These are phyloP conservation scores for Russula ochroleuca DNA, from an alignment of 768 basidiomycete genomes.

Conservation along the genomic window DNA sequence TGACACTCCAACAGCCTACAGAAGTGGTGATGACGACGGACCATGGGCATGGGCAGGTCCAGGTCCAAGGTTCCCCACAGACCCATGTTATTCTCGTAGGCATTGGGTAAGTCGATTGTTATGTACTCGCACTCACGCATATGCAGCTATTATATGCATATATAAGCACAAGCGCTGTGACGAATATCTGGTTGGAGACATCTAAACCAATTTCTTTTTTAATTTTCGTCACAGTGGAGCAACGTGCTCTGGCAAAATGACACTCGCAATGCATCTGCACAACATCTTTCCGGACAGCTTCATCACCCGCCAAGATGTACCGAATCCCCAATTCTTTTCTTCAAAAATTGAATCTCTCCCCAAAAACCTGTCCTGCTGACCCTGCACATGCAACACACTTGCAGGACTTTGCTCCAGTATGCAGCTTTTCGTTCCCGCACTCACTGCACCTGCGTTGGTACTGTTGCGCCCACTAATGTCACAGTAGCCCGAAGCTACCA, in stretches of 20 bases:
- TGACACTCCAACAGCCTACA: neutral
- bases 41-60: neutral
- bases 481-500: slow-evolving; percentile 59
- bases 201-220: neutral
- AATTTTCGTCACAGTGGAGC: slow-evolving; percentile 58
- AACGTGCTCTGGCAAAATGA: slow-evolving; percentile 93
- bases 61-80: slow-evolving; percentile 29
- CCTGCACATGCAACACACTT: neutral
- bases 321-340: no score
- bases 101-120: slow-evolving; percentile 33
- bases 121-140: neutral
- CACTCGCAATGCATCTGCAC: slow-evolving; percentile 84
- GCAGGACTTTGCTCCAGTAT: slow-evolving; percentile 88
- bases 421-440: slow-evolving; percentile 27
- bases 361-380: neutral
- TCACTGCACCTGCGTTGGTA: no score
- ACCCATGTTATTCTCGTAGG: slow-evolving; percentile 45
- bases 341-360: no score
- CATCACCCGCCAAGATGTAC: slow-evolving; percentile 92
- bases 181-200: no score
- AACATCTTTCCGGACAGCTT: slow-evolving; percentile 70
- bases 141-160: no score
- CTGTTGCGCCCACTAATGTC: neutral
- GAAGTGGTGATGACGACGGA: no score
- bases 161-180: no score